A percentile compares a stretch with the other conserved stretches of the same genome.
phyloP scores from a whole-genome alignment of 2,329 filamentous ascomycete genomes.

The Colletotrichum sp. region DNA sequence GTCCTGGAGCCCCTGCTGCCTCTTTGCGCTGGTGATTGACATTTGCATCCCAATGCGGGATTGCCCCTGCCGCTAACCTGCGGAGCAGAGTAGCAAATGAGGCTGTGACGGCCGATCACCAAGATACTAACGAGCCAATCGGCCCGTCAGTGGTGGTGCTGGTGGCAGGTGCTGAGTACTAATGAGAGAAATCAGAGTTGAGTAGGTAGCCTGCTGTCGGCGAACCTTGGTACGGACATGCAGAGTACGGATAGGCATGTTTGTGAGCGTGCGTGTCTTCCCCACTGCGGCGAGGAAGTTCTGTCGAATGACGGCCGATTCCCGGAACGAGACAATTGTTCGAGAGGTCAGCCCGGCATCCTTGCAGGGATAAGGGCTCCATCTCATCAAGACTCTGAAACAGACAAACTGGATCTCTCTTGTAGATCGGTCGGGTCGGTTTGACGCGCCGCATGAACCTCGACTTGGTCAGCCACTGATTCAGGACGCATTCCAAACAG shows the following conservation, averaged over 20 bases:
- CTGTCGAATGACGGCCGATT: background rate
- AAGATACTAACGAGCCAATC: background rate
- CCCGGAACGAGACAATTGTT: background rate
- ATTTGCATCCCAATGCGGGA: slow-evolving; percentile 5
- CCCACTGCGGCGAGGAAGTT: background rate
- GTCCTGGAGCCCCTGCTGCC: background rate
- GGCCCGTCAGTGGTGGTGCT: background rate
- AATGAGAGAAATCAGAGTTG: too few relatives aligned
- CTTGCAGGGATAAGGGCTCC: slow-evolving; percentile 3
- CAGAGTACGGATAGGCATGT: background rate
- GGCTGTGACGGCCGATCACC: slow-evolving; percentile 15
- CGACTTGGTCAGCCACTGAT: background rate
- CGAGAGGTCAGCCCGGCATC: background rate
- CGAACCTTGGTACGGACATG: too few relatives aligned
- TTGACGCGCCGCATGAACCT: slow-evolving; percentile 16
- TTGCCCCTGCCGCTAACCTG: slow-evolving; percentile 8
- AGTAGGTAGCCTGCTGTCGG: too few relatives aligned
- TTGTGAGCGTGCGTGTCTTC: background rate
- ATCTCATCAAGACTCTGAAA: slow-evolving; percentile 20
- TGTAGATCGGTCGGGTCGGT: slow-evolving; percentile 19
- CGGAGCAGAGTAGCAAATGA: slow-evolving; percentile 6
- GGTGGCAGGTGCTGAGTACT: too few relatives aligned
- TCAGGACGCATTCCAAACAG: slow-evolving; percentile 10
- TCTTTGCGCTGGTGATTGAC: background rate
- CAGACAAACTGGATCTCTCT: slow-evolving; percentile 16